Evolutionary conservation across 306 rosid genomes (phyloP).

Genomic region (Ormosia emarginata): DNA sequence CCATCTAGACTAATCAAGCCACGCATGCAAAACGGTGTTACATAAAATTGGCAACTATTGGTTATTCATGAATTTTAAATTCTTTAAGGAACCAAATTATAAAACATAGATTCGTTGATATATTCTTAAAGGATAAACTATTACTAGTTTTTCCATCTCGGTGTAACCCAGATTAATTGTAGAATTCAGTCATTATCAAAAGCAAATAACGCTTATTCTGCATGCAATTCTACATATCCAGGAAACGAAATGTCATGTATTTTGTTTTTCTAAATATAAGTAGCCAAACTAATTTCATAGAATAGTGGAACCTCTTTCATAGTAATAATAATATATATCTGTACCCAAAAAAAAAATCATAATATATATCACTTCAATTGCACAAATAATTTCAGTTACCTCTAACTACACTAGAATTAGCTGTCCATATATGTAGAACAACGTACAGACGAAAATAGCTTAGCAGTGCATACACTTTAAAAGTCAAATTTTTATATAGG

Average conservation of each 20-base stretch:
- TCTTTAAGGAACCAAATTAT: background rate
- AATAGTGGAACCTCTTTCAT: background rate
- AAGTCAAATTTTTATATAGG: no score
- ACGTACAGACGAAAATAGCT: background rate
- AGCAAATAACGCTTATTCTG: background rate
- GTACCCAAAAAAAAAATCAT: no score
- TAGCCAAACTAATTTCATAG: background rate
- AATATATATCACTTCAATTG: background rate
- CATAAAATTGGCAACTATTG: no score
- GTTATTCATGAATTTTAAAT: background rate
- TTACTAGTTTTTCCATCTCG: background rate
- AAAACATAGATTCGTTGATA: background rate
- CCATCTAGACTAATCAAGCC: no score
- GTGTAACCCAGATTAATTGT: background rate
- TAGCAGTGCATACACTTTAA: background rate
- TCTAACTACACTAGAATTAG: background rate
- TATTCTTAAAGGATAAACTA: background rate
- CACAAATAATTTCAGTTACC: background rate
- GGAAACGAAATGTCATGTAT: no score
- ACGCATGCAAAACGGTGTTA: background rate
- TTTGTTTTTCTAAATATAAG: no score
- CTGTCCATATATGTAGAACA: conserved; percentile 6
- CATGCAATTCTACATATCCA: background rate
- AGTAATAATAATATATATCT: background rate
- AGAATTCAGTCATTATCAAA: background rate